Percentiles rank a stretch among this genome's conserved stretches.
phyloP scores from a whole-genome alignment of 345 rosid species.

The Salix caprea region DNA sequence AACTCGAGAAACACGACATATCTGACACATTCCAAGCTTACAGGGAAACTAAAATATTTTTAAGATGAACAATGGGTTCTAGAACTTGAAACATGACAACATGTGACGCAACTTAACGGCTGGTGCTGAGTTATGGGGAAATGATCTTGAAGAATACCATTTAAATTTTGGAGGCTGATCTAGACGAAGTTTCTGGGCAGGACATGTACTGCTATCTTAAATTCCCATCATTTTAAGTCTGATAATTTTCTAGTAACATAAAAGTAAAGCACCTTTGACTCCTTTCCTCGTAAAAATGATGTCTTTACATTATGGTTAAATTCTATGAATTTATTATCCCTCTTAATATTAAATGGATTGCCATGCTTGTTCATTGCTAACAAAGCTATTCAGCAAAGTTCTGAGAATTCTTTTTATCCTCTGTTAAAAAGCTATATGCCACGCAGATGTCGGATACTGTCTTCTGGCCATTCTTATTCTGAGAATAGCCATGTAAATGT shows the following conservation, averaged over 20 bases:
- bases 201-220: neutral
- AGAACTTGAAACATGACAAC: constrained; percentile 10
- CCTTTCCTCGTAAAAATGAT: neutral
- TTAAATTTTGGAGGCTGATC: neutral
- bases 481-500: neutral
- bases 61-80: neutral
- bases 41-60: neutral
- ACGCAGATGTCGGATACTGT: neutral
- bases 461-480: neutral
- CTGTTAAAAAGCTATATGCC: neutral
- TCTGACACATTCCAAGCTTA: constrained; percentile 8
- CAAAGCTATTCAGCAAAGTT: neutral
- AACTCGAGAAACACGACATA: constrained; percentile 18
- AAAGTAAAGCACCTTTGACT: neutral
- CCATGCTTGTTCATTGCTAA: neutral
- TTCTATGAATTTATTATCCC: neutral
- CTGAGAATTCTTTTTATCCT: neutral
- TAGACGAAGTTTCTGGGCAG: neutral
- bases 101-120: neutral
- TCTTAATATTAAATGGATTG: neutral
- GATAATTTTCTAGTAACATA: too few relatives aligned
- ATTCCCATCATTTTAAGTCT: neutral
- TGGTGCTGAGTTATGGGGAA: neutral
- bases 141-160: neutral
- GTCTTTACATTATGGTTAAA: neutral